Conservation (phyloP, 768 basidiomycete species). For the Hebeloma cylindrosporum region DNA sequence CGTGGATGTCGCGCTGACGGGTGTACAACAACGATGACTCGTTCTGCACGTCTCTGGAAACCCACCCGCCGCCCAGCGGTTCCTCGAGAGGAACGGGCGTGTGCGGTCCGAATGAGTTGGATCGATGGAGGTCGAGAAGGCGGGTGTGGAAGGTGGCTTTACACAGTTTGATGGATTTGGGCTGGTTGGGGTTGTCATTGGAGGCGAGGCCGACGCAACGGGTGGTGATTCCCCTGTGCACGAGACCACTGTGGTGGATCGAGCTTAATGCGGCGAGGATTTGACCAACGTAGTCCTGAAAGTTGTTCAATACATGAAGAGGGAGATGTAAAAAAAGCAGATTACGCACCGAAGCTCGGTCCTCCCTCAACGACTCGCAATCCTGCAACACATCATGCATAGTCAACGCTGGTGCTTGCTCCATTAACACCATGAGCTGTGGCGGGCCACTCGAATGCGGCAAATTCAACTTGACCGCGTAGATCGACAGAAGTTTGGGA, state of each 20-base stretch:
- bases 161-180: slow-evolving; percentile 72
- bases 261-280: slow-evolving; percentile 69
- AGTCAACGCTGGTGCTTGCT: slow-evolving; percentile 65
- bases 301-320: slow-evolving; percentile 1
- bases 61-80: slow-evolving; percentile 43
- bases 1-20: slow-evolving; percentile 78
- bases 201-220: slow-evolving; percentile 62
- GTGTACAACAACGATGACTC: slow-evolving; percentile 76
- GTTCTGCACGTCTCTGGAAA: slow-evolving; percentile 76
- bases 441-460: slow-evolving; percentile 50
- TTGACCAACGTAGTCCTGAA: slow-evolving; percentile 73
- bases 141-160: slow-evolving; percentile 71
- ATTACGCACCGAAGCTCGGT: slow-evolving; percentile 65
- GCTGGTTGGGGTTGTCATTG: slow-evolving; percentile 47
- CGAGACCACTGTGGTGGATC: slow-evolving; percentile 60
- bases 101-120: slow-evolving; percentile 68
- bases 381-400: slow-evolving; percentile 77
- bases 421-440: slow-evolving; percentile 66
- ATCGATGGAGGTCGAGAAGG: slow-evolving; percentile 78
- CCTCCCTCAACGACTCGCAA: slow-evolving; percentile 70
- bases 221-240: slow-evolving; percentile 69
- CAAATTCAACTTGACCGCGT: slow-evolving; percentile 63
- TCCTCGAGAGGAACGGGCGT: slow-evolving; percentile 31
- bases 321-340: slow-evolving; percentile 18
- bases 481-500: slow-evolving; percentile 62